Evolutionary conservation across 208 protist genomes (phyloP), one percentile per base, ranked within the genome.

Genomic region (Acanthamoeba lenticulata): DNA sequence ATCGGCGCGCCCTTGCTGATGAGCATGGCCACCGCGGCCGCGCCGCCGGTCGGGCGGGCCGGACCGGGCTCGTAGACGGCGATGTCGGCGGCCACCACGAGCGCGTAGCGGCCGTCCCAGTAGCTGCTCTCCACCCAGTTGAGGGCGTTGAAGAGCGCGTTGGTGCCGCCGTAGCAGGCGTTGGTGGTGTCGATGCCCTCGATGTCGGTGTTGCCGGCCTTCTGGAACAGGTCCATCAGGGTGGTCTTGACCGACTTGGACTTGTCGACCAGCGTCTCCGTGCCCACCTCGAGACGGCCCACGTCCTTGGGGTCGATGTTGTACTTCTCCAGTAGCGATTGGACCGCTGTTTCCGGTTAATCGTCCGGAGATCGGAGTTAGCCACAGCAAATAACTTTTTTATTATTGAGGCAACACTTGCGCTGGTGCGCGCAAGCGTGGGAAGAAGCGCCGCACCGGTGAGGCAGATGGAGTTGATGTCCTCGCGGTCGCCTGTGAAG

Each of bases 81-180:
- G 92, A 99, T 98, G 94, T 99, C 98, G 42, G 95, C 97, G 57
- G 96, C 95, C 1, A 99, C 98, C 0, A 98, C 98, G 17, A 99
- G 74, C 21, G 97, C 98, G 77, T 97, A 98, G 27, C 97, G 94
- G 27, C 98, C 98, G 95, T 99, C 98, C 97, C 97, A 98, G 17
- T 94, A 83, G 7, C 40, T 77, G 77, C 74, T 96, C 27, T 52
- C 57, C 1, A 92, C 93, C 98, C 98, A 99, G 62, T 95, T 96
- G 42, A 98, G 52, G 15, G 97, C 94, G 94, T 99, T 98, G 55
- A 99, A 97, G 2, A 99, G 93, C 2, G 98, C 97, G 45, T 94
- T 93, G 32, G 98, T 99, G 72, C 98, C 98, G 45, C 98, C 98
- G 94, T 99, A 99, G 94, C 98, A 99, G 6, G 98, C 98, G 72